These are phyloP conservation scores for Gynandropsis gynandra DNA, from an alignment of 345 rosid genomes.

Conservation along the genomic window DNA sequence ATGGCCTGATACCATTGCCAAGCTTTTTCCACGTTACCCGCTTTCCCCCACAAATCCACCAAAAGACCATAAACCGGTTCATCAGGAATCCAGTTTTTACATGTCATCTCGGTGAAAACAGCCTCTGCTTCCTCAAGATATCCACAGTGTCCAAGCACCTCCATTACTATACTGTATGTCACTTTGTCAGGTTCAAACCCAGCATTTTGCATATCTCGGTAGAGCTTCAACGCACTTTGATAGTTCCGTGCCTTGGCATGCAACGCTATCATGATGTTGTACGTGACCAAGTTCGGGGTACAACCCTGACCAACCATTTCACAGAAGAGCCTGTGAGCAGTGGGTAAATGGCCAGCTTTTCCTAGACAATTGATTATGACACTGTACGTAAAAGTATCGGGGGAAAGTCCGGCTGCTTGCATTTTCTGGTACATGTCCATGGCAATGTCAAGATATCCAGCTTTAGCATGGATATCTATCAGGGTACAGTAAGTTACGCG, in stretches of 20 bases:
- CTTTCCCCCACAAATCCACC: constrained; percentile 92
- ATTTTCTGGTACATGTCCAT: constrained; percentile 75
- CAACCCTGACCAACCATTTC: constrained; percentile 91
- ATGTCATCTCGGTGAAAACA: constrained; percentile 67
- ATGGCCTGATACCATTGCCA: constrained; percentile 80
- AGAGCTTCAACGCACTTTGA: constrained; percentile 61
- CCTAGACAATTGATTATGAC: constrained; percentile 97
- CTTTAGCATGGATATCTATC: constrained; percentile 90
- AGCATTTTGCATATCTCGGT: constrained; percentile 68
- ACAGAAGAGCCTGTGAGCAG: constrained; percentile 66
- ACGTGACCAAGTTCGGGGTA: constrained; percentile 76
- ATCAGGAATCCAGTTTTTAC: constrained; percentile 80
- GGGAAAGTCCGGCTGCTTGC: constrained; percentile 79
- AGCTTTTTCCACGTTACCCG: constrained; percentile 76
- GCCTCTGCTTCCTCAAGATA: constrained; percentile 82
- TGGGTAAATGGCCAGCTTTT: constrained; percentile 76
- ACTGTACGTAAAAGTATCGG: constrained; percentile 87
- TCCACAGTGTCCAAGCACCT: constrained; percentile 92
- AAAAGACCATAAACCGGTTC: constrained; percentile 90
- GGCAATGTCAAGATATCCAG: constrained; percentile 87
- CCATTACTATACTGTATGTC: constrained; percentile 89
- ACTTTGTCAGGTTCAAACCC: constrained; percentile 92
- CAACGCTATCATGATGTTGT: constrained; percentile 78
- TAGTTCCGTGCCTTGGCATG: constrained; percentile 93
- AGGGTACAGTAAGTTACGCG: constrained; percentile 89